Evolutionary conservation across 202 grass and related monocot species (phyloP), one percentile per base, ranked within the genome.

Genomic region (Eragrostis tef): DNA sequence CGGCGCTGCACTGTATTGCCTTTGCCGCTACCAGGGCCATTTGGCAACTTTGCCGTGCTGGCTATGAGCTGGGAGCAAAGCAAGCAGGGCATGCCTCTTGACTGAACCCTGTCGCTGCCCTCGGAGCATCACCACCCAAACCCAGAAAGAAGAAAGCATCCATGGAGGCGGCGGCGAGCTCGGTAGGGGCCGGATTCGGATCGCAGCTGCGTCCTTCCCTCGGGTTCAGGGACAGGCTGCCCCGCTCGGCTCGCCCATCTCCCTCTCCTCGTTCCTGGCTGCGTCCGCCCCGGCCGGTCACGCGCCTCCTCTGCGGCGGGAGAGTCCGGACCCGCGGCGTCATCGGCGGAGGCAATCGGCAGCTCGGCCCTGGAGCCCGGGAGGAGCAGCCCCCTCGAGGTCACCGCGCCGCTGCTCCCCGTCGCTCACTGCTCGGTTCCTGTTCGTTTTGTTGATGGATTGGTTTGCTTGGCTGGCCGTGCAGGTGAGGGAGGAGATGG

Each of bases 401-500:
- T 91, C 6, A 29, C 29, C 10, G 11, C 29, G 8, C 12, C 6
- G n/a, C 24, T 2, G 12, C 17, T 74, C 47, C 9, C 39, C 6
- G 3, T 7, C 6, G 6, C 11, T 39, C 0, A 0, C 45, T 51
- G 36, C 64, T 34, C 9, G 11, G 27, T 36, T 59, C 10, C 8
- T 41, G 17, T 31, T 17, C 43, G 11, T 17, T 46, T 11, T 21
- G 6, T 21, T 60, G n/a, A 4, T 78, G 31, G 0, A 31, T 34
- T 53, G 19, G 2, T 64, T 64, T 31, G 29, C 3, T 31, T 7
- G 34, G 53, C 56, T 68, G 41, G 42, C 59, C 29, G 11, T 84
- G 66, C 84, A 93, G 95, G 90, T 94, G 63, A 93, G 74, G 87
- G 76, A 91, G 83, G 95, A 98, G 85, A 94, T 93, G 13, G 58